Evolutionary conservation across 306 rosid species (phyloP), one percentile per base, ranked within the genome.

Genomic region (Rosa multiflora): DNA sequence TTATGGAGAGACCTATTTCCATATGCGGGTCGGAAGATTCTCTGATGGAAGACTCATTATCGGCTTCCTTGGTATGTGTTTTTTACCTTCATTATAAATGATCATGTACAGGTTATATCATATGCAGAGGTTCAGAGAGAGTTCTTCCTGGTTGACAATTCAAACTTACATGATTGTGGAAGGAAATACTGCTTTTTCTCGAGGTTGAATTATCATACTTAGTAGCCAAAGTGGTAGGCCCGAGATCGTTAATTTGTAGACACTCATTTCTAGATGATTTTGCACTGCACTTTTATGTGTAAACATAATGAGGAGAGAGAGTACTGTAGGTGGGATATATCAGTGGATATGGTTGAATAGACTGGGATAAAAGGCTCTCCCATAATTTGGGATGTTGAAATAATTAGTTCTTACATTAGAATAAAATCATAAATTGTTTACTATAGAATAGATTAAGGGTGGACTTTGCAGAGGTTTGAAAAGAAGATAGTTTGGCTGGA

Each of bases 1-100:
- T 14, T 73, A 87, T 43, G 95, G 92, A 23, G 84, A 85, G 58
- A 89, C 86, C 17, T 87, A 59, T 67, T 85, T 89, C 42, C 78
- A 59, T 67, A 76, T 52, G 72, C 83, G 85, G 8, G 82, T 48
- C 0, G 88, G 93, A 39, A 79, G 90, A 78, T 82, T 79, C 71
- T 79, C 85, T 0, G 88, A 87, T 73, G 89, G 88, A 32, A 76
- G 85, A 10, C 81, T 87, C 56, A 70, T 77, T 8, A 78, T 87
- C 10, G 89, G 87, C 78, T 89, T 89, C 78, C 81, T 87, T 8
- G 88, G 92, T 85, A 47, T 5, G 35, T 47, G 75, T 13, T 64
- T 15, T 0, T 37, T 13, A 17, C 1, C 71, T 62, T 62, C 42
- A 23, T 23, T 52, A 6, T 15, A n/a, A 6, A 8, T 56, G n/a